Conservation (phyloP, 345 rosid species). For the Syzygium jambos region DNA sequence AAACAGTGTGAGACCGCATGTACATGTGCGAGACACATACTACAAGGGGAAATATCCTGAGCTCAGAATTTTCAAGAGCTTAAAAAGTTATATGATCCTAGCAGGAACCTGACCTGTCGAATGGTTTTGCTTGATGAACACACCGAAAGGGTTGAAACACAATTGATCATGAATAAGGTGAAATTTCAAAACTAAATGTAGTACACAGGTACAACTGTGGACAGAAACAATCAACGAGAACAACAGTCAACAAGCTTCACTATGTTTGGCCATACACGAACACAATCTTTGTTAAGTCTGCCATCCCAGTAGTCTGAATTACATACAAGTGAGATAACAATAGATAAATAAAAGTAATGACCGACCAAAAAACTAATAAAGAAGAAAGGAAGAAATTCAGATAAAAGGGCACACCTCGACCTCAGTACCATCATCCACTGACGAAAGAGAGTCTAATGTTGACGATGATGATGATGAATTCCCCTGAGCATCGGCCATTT, state of each 20-base stretch:
- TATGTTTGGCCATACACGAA: background rate
- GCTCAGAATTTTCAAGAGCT: background rate
- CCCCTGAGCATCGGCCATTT: background rate
- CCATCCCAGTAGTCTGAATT: background rate
- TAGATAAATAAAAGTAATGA: background rate
- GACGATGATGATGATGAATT: background rate
- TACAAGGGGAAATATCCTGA: background rate
- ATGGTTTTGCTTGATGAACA: background rate
- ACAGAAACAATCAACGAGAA: background rate
- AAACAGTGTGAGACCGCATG: background rate
- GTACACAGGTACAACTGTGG: background rate
- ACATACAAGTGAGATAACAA: background rate
- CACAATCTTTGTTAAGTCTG: background rate
- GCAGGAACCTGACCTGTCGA: background rate
- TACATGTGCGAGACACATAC: background rate
- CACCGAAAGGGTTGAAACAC: background rate
- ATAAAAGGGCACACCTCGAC: background rate
- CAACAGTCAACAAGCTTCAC: background rate
- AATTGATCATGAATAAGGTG: background rate
- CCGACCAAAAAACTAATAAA: background rate
- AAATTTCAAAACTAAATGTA: background rate
- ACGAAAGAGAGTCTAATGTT: background rate
- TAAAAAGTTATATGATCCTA: background rate
- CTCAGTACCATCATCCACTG: background rate
- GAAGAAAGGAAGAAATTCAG: background rate